Evolutionary conservation across 2,329 filamentous ascomycete species (phyloP), one percentile per base, ranked within the genome.

Genomic region (Aspergillus ruber): DNA sequence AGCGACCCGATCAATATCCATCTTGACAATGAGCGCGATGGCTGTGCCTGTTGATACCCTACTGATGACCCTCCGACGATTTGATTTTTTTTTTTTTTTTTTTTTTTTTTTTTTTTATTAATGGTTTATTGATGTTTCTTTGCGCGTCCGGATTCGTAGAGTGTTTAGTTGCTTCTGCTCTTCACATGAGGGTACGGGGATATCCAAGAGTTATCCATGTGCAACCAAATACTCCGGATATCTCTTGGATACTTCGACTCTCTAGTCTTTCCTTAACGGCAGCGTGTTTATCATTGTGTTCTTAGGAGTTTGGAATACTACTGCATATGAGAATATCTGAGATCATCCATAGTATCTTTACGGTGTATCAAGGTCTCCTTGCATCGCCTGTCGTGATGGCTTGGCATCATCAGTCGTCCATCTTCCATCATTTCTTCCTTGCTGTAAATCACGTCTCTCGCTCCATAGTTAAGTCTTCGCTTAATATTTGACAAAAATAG

Each of bases 1-100:
- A 89, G 90, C 63, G 93, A 97, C 67, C 91, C 91, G 44, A 97
- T 98, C 73, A 95, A 95, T 70, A 96, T 98, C 69, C 89, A 95
- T 72, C 87, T 96, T 59, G 90, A 95, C 72, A 90, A 89, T 69
- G 88, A 94, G 62, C 84, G 88, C 61, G 89, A 95, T 63, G 90
- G 90, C 48, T 98, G 93, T 72, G 84, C 90, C 61, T 98, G 93
- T 76, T 98, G 79, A 79, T 61, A 60, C 52, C 55, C 53, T 47
- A 45, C 43, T 52, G 43, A 56, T 56, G 53, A 52, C 50, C 45
- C 60, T 60, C 49, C 48, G 53, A 62, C 43, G 52, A 54, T 55
- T 27, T 51, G n/a, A n/a, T 47, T 46, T 52, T 46, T 43, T 48
- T 46, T 39, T 33, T 45, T 51, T 47, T 46, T 52, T 46, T 43